Evolutionary conservation across 2,329 filamentous ascomycete genomes (phyloP), one percentile per base, ranked within the genome.

Genomic region (Alternaria sp.): DNA sequence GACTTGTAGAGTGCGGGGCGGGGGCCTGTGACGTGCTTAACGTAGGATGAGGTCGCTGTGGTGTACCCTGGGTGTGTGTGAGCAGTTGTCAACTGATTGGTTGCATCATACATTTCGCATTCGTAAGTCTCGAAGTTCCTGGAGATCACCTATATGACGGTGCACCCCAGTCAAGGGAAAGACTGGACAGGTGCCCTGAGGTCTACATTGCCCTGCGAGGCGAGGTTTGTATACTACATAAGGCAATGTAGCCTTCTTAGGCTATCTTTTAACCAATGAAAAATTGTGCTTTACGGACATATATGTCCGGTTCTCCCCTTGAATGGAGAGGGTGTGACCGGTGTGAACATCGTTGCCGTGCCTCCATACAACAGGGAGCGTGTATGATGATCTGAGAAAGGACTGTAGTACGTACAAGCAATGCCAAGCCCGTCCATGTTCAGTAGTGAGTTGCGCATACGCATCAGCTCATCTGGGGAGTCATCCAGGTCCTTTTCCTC

Each of bases 361-460:
- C 10, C 17, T 21, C 13, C 15, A 17, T 12, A 17, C 12, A 15
- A 4, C 17, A 10, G 9, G 4, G 28, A 44, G 3, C 6, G 0
- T 13, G 17, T 19, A 10, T 4, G 15, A 26, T 28, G 30, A n/a
- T 57, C 7, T 10, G 17, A 26, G 15, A 3, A 51, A 1, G 15
- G 3, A 15, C 0, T 19, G 12, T n/a, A 19, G 17, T 13, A 72
- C 72, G 50, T 73, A 74, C 84, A 87, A 21, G 83, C 83, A 57
- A 87, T 75, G n/a, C 85, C 85, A 11, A 86, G 77, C 32, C 85
- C 85, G 69, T 87, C 85, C 71, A 86, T 83, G 70, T 87, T 87
- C 73, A 85, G 80, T 26, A 86, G 75, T 2, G 82, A 81, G 72
- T 87, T 87, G 25, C 85, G 83, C 61, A 83, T 79, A 21, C 80